A percentile compares a stretch with the other conserved stretches of the same genome.
Conservation (phyloP, 116 monocot species). For the Posidonia oceanica region DNA sequence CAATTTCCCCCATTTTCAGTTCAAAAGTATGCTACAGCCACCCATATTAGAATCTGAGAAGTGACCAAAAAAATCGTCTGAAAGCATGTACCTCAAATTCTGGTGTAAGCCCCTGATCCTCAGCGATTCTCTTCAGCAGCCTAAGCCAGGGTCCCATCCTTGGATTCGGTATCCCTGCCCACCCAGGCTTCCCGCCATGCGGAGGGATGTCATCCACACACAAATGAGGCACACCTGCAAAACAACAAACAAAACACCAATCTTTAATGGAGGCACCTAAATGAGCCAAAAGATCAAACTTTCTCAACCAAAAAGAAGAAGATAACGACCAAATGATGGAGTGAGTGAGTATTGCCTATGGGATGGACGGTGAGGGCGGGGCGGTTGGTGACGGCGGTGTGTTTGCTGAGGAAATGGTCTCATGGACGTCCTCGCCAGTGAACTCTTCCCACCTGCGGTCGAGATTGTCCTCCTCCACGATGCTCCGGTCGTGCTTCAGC, state of each 20-base stretch:
- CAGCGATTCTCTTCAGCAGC: slow-evolving; percentile 55
- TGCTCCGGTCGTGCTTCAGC: slow-evolving; percentile 58
- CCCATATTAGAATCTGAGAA: no score
- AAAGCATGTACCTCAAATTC: slow-evolving; percentile 71
- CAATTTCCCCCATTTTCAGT: no score
- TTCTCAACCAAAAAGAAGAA: no score
- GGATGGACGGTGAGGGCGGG: slow-evolving; percentile 95
- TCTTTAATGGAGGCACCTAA: not conserved
- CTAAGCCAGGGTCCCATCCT: slow-evolving; percentile 84
- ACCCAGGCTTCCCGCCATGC: slow-evolving; percentile 69
- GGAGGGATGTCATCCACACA: slow-evolving; percentile 52
- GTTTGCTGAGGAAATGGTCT: slow-evolving; percentile 86
- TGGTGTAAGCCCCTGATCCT: slow-evolving; percentile 48
- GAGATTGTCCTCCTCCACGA: slow-evolving; percentile 66
- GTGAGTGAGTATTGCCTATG: slow-evolving; percentile 31
- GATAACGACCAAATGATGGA: not conserved
- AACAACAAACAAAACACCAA: not conserved
- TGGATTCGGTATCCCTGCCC: slow-evolving; percentile 82
- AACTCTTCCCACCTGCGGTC: slow-evolving; percentile 72
- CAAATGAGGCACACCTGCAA: slow-evolving; percentile 76
- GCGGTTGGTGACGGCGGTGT: slow-evolving; percentile 69
- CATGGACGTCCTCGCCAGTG: slow-evolving; percentile 60
- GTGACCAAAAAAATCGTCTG: no score
- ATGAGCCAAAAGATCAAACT: no score
- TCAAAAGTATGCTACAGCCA: no score